Base-by-base conservation (phyloP, 208 protist species). In the Trichomonas gallinae region DNA sequence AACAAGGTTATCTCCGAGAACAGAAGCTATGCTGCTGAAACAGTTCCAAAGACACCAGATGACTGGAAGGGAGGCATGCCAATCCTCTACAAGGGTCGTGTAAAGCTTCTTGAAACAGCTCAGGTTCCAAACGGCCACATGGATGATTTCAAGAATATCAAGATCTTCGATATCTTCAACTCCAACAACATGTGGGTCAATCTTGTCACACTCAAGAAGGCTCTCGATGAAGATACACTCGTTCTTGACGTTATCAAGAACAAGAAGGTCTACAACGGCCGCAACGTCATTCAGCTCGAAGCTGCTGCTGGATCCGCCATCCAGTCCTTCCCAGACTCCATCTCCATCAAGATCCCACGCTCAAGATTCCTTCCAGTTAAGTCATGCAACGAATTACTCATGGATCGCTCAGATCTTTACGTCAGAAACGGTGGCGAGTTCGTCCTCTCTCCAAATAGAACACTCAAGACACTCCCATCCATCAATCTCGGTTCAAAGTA, bases 131-230 rank as follows among this genome's bases (percentile, higher is more conserved):
- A 48, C 6, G 87, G 87, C 45, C 87, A 93, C 44, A 93, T 93
- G 87, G 87, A 93, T 58, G 87, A 93, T 15, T 93, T 93, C 44
- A n/a, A 26, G 40, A 51, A 99, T 96, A 98, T 99, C 96, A 97
- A 97, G 83, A 99, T 99, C 97, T 99, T 99, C 98, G 98, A 98
- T 82, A 97, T 99, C 97, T 99, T 99, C 97, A 99, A 99, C 97
- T 99, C 99, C 31, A 99, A 99, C 98, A 99, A 99, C 98, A 97
- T 99, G 48, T 99, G 99, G 99, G 97, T 99, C 34, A 97, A 98
- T 93, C 97, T 99, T 36, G 96, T 97, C 8, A 96, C 46, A 42
- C 97, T 97, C 48, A 89, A 97, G 96, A 96, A 96, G 72, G n/a
- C 81, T 2, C 81, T 97, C n/a, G 81, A 96, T 36, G 96, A 96